Evolutionary conservation across 441 rosid species (phyloP), one percentile per base, ranked within the genome.

Genomic region (Metrosideros polymorpha): DNA sequence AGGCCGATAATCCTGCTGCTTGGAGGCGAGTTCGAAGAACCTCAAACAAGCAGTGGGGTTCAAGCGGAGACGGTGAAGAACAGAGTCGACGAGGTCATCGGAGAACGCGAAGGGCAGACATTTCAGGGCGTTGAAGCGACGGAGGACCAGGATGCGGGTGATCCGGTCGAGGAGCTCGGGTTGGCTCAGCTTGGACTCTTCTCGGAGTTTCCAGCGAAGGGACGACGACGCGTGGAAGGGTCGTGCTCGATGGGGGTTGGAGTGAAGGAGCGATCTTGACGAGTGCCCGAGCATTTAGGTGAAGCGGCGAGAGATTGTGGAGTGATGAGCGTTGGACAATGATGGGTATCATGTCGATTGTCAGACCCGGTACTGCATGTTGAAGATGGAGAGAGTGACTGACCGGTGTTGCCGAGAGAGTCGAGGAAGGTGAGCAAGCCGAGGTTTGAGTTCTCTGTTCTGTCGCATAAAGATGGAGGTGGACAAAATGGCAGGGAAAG

Each of bases 111-210:
- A 88, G 29, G 92, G 89, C 85, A 96, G 94, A 63, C 84, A 71
- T 66, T 85, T 85, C 89, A 97, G 89, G 86, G 97, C 99, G n/a
- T 84, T 87, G 90, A 87, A 88, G 85, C 98, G 98, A 83, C 93
- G 90, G 18, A 94, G 95, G 87, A 91, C 82, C 32, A 96, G 93
- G 84, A 97, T 89, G 47, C 95, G 96, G 85, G 98, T 89, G 91
- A 97, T 92, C 5, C 98, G 95, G 83, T 92, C 89, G 86, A 94
- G 53, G 82, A 94, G 89, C 85, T 95, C 97, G 88, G 95, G 90
- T 83, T 47, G 93, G 90, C 89, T 76, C 29, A 92, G 91, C 61
- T 89, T 92, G 92, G 90, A 88, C 85, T 93, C 97, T 84, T 92
- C 92, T 71, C 93, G 93, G 85, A 92, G 93, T 84, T 92, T 92